Evolutionary conservation across 2,329 filamentous ascomycete genomes (phyloP), one percentile per base, ranked within the genome.

Genomic region (Nothophaeocryptopus gaeumannii): DNA sequence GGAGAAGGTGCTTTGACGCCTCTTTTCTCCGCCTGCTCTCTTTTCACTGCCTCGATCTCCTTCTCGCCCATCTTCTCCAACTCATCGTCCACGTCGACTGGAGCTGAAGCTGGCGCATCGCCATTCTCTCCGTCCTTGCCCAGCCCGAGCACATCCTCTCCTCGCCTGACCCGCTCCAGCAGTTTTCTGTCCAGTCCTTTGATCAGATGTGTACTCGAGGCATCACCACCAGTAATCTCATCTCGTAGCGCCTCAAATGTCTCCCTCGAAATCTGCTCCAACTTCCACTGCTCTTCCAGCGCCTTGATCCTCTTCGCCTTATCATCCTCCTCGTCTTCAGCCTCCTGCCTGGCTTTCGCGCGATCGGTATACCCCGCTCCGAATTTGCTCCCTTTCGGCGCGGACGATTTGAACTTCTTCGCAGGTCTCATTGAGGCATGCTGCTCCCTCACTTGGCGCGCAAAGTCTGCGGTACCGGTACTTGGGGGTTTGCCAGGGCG

Each of bases 181-280:
- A 97, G 74, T 67, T 87, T 86, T 67, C 89, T 87, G 70, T 99
- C 93, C 42, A 99, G 72, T 0, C 93, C 93, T 66, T 96, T 97
- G 40, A 97, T 85, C 58, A 96, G 72, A 75, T 96, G 89, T 11
- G 90, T 95, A 60, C 83, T 89, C 11, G 75, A 75, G 15, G 91
- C 71, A 67, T 95, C 87, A 7, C 91, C 92, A 3, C 90, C 91
- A 1, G 89, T 75, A 47, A 96, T 89, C 60, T 95, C 81, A 55
- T 81, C 80, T 31, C 86, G 77, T 35, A 92, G 69, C 61, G 79
- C 83, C 61, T 92, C 84, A 67, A 95, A 96, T 0, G 84, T 89
- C 41, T 79, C 80, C 59, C 83, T 79, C 59, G 95, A 88, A 57
- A 97, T 90, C 70, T 95, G 83, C 40, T 88, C 88, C 38, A 90